Base-by-base conservation (phyloP, 495 filamentous ascomycete genomes). In the Trichocladium antarcticum region DNA sequence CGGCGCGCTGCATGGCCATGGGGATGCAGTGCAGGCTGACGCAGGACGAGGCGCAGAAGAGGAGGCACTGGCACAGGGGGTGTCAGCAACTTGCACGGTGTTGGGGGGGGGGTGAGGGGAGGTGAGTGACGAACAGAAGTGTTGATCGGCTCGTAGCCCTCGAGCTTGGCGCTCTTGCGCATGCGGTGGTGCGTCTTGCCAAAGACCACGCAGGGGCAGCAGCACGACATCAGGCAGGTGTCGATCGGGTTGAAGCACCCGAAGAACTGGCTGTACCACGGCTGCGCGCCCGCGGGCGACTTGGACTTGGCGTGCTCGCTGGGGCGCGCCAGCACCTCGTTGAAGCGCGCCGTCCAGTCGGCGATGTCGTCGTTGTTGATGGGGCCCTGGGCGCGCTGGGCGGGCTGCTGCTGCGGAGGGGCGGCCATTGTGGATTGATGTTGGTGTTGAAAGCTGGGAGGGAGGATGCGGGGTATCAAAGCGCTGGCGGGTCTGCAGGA, bases 171-270 rank as follows among this genome's bases (percentile, higher is more conserved):
- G 42, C 67, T 47, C 53, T 68, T 68, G 34, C 59, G 57, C 21
- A 72, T 42, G 1, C 72, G 67, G 45, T 75, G 60, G 48, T 70
- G 64, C 19, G 68, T 72, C 57, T 61, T 70, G 41, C 72, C 71
- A 46, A 70, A 72, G 8, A 67, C 67, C 22, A 73, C 64, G 49
- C 72, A 75, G 20, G 72, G 72, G 20, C 62, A 45, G 56, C 64
- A 73, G 31, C 57, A 71, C 0, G 61, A 57, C 52, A 71, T 51
- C 34, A 63, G 43, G 58, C 67, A 67, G n/a, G 53, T 44, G 44
- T 65, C 65, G 56, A 65, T 59, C 20, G 61, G 68, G 42, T 32
- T 51, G 62, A 63, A 68, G 64, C 67, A 72, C 37, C 49, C 58
- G 42, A 65, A 69, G 42, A 70, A 59, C 15, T 10, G 5, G 5